Evolutionary conservation across 2,329 filamentous ascomycete genomes (phyloP).

Genomic region (Fonsecaea pedrosoi): DNA sequence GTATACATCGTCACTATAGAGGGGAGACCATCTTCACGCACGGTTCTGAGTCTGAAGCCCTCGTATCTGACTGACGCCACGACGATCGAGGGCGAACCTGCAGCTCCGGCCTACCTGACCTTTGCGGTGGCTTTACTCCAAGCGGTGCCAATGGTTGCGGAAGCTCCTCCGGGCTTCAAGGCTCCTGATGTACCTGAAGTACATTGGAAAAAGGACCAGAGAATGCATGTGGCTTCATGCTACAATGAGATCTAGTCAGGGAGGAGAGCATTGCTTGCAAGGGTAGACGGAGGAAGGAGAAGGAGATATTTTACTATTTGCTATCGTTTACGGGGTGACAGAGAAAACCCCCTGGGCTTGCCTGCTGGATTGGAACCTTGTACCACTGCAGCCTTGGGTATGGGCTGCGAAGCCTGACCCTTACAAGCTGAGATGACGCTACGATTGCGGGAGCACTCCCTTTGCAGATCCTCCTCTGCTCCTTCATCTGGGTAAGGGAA

Average conservation of each 20-base stretch:
- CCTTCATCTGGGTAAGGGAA: no score
- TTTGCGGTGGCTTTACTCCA: slow-evolving; percentile 12
- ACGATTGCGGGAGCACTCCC: background rate
- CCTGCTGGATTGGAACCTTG: background rate
- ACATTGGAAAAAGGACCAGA: slow-evolving; percentile 15
- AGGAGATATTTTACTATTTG: background rate
- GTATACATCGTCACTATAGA: slow-evolving; percentile 18
- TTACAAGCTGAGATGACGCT: background rate
- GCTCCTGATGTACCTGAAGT: slow-evolving; percentile 12
- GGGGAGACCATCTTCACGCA: slow-evolving; percentile 17
- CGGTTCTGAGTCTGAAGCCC: slow-evolving; percentile 17
- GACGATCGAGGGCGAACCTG: slow-evolving; percentile 16
- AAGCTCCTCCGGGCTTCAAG: slow-evolving; percentile 13
- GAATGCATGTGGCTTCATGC: slow-evolving; percentile 13
- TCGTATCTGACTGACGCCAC: slow-evolving; percentile 17
- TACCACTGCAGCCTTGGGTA: slow-evolving; percentile 2
- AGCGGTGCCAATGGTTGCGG: slow-evolving; percentile 15
- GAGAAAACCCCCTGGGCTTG: no score
- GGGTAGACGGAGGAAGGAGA: background rate
- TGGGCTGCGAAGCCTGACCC: background rate
- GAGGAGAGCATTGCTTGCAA: slow-evolving; percentile 4
- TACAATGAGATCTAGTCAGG: slow-evolving; percentile 8
- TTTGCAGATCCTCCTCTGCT: no score
- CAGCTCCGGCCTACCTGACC: slow-evolving; percentile 15
- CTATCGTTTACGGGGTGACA: slow-evolving; percentile 4